Evolutionary conservation across 73 alveolate genomes (phyloP).

Genomic region (Uronychia setigera): DNA sequence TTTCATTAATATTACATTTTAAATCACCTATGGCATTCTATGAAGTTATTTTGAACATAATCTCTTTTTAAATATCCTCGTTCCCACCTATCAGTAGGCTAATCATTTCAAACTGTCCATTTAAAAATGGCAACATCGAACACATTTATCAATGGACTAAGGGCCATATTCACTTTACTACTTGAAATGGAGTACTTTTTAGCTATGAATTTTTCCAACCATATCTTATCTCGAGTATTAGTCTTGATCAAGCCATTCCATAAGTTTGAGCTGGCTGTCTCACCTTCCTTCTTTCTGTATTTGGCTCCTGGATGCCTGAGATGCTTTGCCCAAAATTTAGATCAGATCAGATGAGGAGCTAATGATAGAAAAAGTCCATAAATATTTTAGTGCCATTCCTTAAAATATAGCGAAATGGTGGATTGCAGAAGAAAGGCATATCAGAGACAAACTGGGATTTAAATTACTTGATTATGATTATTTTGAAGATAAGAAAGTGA

Average conservation of each 20-base stretch:
- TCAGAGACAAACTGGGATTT: constrained; percentile 34
- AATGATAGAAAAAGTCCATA: constrained; percentile 6
- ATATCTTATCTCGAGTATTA: neutral
- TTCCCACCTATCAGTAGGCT: no score
- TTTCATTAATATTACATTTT: no score
- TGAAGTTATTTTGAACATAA: no score
- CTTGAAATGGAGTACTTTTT: no score
- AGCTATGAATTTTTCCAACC: no score
- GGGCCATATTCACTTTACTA: no score
- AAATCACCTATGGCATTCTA: no score
- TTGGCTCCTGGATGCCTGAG: constrained; percentile 23
- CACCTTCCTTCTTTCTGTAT: constrained; percentile 30
- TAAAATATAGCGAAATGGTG: neutral
- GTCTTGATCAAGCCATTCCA: constrained; percentile 34
- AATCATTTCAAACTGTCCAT: no score
- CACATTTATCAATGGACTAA: no score
- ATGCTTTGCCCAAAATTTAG: constrained; percentile 11
- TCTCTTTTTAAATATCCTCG: no score
- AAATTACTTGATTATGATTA: neutral
- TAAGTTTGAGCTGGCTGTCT: constrained; percentile 3
- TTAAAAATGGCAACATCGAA: no score
- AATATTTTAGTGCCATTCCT: constrained; percentile 17
- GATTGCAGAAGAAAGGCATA: constrained; percentile 27
- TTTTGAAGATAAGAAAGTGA: neutral
- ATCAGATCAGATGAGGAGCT: constrained; percentile 10